Percentiles rank a stretch among this genome's conserved stretches.
These are phyloP conservation scores for Lipomyces mesembrius DNA, from an alignment of 805 yeast species.

Conservation along the genomic window DNA sequence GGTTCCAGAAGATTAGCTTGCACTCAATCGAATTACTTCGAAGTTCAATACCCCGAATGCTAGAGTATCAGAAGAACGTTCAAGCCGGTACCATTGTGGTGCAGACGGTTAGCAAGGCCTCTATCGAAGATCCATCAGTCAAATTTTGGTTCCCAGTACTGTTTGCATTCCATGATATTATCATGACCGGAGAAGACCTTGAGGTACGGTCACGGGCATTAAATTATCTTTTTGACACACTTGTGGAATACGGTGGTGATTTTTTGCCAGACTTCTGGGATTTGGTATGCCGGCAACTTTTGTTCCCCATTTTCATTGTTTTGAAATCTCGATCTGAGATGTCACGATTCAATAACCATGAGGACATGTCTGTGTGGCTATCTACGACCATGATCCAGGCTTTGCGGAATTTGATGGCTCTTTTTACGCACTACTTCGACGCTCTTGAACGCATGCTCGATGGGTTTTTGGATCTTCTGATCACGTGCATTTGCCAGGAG, in stretches of 20 bases:
- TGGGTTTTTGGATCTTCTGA: conserved; percentile 75
- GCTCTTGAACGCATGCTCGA: conserved; percentile 73
- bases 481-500: conserved; percentile 92
- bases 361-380: conserved; percentile 91
- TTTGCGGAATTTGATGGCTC: conserved; percentile 78
- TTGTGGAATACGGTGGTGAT: conserved; percentile 76
- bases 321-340: conserved; percentile 76
- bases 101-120: conserved; percentile 26
- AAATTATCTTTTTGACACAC: conserved; percentile 76
- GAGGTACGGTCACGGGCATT: conserved; percentile 92
- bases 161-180: conserved; percentile 81
- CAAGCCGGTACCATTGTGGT: conserved; percentile 26
- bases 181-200: conserved; percentile 90
- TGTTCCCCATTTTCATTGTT: conserved; percentile 89
- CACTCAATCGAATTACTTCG: conserved; percentile 78
- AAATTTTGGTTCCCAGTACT: conserved; percentile 85
- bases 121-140: conserved; percentile 42
- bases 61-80: conserved; percentile 44
- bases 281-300: conserved; percentile 69
- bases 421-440: conserved; percentile 82
- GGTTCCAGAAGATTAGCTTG: conserved; percentile 77
- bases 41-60: conserved; percentile 62
- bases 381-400: conserved; percentile 97
- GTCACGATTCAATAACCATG: conserved; percentile 68
- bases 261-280: conserved; percentile 84